These are phyloP conservation scores for Cordyceps militaris DNA, from an alignment of 2,329 filamentous ascomycete species.

Conservation along the genomic window DNA sequence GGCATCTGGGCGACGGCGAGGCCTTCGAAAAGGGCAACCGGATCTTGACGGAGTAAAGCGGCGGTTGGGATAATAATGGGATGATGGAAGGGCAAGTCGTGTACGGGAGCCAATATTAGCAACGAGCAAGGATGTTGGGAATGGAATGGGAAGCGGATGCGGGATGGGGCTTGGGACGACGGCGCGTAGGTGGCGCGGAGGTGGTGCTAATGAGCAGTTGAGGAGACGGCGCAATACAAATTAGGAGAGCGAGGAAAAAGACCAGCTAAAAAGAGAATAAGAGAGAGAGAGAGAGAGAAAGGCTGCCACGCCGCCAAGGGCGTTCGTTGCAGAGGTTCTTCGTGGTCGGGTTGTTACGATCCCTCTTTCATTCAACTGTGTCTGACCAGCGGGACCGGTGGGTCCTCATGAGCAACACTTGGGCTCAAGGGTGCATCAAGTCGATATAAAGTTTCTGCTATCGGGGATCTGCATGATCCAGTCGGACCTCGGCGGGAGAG, in stretches of 20 bases:
- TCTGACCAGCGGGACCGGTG: conserved; percentile 33
- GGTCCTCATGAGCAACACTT: conserved; percentile 28
- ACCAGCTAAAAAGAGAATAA: neutral
- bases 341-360: conserved; percentile 24
- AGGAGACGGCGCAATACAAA: neutral
- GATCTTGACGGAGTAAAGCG: neutral
- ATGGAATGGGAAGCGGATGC: neutral
- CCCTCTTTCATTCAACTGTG: conserved; percentile 31
- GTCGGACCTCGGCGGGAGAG: neutral
- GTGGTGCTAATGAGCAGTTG: neutral
- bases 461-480: conserved; percentile 10
- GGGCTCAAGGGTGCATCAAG: conserved; percentile 25
- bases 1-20: neutral
- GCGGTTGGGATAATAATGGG: neutral
- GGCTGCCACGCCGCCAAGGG: neutral
- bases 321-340: neutral
- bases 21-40: neutral
- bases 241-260: neutral
- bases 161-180: neutral
- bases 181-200: neutral
- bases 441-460: conserved; percentile 26
- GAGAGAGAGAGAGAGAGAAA: neutral
- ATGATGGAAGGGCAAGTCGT: neutral
- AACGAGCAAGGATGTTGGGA: neutral
- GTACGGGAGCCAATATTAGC: conserved; percentile 1